phyloP scores from a whole-genome alignment of 768 basidiomycete species.

The Podaxis pistillaris region DNA sequence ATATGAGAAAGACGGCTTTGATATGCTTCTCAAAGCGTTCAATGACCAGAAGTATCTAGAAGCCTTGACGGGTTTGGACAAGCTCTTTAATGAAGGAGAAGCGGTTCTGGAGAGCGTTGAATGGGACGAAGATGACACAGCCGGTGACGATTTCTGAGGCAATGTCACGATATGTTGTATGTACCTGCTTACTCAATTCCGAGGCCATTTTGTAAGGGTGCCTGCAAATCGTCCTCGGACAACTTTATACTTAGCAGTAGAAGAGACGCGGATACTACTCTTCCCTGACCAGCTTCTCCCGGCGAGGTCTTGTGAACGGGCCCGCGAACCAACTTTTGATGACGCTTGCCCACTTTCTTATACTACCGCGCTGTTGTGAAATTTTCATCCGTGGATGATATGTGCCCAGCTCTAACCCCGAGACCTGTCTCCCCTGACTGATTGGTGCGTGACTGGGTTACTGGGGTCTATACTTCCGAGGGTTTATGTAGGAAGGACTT shows the following conservation, averaged over 20 bases:
- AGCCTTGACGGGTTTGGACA: conserved; percentile 73
- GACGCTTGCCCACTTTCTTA: background rate
- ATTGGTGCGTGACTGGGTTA: background rate
- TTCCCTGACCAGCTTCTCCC: background rate
- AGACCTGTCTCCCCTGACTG: background rate
- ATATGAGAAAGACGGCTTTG: conserved; percentile 79
- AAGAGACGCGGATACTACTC: background rate
- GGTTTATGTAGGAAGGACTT: background rate
- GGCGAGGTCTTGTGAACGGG: background rate
- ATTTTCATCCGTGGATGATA: background rate
- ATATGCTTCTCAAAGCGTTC: conserved; percentile 77
- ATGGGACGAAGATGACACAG: conserved; percentile 69
- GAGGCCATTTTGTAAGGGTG: background rate
- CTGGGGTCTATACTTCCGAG: background rate
- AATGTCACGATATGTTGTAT: background rate
- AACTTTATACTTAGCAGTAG: background rate
- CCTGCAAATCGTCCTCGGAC: conserved; percentile 4
- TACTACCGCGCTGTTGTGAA: conserved; percentile 2
- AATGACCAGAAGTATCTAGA: conserved; percentile 80
- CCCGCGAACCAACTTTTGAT: background rate
- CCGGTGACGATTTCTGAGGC: conserved; percentile 27
- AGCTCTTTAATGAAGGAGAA: conserved; percentile 74
- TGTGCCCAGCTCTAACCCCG: background rate
- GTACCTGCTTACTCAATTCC: background rate
- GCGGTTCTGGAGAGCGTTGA: conserved; percentile 67